Percentiles rank a stretch among this genome's conserved stretches.
phyloP scores from a whole-genome alignment of 202 grass and related monocot species.

The Saccharum hybrid region DNA sequence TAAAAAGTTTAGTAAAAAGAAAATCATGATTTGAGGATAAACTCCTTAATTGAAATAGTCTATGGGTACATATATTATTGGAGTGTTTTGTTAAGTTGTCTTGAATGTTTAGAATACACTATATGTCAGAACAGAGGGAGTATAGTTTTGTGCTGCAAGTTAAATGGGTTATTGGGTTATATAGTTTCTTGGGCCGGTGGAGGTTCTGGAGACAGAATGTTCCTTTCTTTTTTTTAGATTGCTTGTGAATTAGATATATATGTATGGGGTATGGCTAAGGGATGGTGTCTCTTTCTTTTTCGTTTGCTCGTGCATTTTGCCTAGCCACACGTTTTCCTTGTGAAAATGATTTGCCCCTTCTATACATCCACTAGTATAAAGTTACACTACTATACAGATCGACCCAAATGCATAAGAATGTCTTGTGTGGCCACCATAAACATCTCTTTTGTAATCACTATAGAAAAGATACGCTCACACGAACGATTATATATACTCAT shows the following conservation, averaged over 20 bases:
- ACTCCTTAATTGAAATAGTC: too few relatives aligned
- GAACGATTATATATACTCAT: neutral
- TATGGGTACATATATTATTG: too few relatives aligned
- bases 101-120: too few relatives aligned
- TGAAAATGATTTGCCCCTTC: neutral
- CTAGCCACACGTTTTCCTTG: neutral
- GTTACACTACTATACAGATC: neutral
- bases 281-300: neutral
- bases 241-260: neutral
- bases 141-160: neutral
- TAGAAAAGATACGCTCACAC: neutral
- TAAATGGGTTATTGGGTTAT: conserved; percentile 14
- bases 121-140: too few relatives aligned
- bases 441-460: neutral
- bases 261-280: neutral
- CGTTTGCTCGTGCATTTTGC: neutral
- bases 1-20: too few relatives aligned
- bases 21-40: too few relatives aligned
- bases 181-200: neutral
- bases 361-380: neutral
- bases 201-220: conserved; percentile 8
- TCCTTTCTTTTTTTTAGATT: neutral
- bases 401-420: neutral
- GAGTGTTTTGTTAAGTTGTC: too few relatives aligned
- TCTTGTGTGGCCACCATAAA: neutral